phyloP scores from a whole-genome alignment of 176 grass and related monocot species.

The Cymbopogon citratus region DNA sequence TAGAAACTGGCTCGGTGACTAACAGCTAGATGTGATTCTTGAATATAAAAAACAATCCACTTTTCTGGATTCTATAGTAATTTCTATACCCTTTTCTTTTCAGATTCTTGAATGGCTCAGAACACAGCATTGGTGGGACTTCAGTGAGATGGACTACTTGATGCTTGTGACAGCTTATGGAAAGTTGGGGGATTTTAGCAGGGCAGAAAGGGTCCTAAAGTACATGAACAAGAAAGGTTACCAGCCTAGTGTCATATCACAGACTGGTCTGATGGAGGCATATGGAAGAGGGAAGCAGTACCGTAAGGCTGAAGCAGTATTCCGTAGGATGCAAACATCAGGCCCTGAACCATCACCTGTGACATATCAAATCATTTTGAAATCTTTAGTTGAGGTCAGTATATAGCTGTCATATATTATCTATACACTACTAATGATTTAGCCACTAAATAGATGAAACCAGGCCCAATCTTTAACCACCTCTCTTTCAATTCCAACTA shows the following conservation, averaged over 20 bases:
- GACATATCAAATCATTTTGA: slow-evolving; percentile 91
- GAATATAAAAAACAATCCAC: background rate
- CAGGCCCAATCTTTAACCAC: background rate
- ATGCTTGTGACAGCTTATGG: slow-evolving; percentile 95
- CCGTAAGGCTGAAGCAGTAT: slow-evolving; percentile 72
- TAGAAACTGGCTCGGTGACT: background rate
- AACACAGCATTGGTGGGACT: slow-evolving; percentile 92
- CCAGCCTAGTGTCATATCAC: slow-evolving; percentile 74
- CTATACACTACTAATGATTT: background rate
- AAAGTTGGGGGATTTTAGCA: slow-evolving; percentile 74
- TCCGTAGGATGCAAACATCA: slow-evolving; percentile 76
- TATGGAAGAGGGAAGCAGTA: slow-evolving; percentile 89
- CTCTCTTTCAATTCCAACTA: background rate
- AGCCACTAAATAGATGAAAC: background rate
- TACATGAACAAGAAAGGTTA: slow-evolving; percentile 85
- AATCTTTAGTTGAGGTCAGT: slow-evolving; percentile 81
- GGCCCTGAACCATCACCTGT: slow-evolving; percentile 85
- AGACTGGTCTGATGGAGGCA: slow-evolving; percentile 88
- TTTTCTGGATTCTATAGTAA: background rate
- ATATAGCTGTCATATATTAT: slow-evolving; percentile 14
- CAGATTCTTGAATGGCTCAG: slow-evolving; percentile 97
- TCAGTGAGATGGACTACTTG: slow-evolving; percentile 86
- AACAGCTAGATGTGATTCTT: background rate
- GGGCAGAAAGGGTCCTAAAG: slow-evolving; percentile 70
- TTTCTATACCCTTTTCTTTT: slow-evolving; percentile 8